phyloP scores from a whole-genome alignment of 768 basidiomycete species.

The Lactarius sanguifluus region DNA sequence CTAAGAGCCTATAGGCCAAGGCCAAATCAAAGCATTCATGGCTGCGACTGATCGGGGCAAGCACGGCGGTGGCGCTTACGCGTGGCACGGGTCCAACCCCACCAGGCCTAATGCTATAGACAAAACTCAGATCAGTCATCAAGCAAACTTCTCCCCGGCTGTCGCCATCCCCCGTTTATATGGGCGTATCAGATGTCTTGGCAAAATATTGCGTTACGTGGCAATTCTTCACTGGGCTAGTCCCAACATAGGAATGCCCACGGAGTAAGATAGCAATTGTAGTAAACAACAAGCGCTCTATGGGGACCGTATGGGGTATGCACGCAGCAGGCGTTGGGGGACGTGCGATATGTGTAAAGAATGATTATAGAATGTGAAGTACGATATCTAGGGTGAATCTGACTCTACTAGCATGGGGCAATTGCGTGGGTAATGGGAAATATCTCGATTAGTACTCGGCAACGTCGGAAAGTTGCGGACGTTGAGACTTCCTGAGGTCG shows the following conservation, averaged over 20 bases:
- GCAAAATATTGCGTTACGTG: not conserved
- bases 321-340: not conserved
- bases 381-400: not conserved
- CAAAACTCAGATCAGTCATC: not conserved
- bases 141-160: not conserved
- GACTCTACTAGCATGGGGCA: not conserved
- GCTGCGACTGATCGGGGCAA: not conserved
- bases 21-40: not conserved
- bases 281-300: not conserved
- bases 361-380: not conserved
- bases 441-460: not conserved
- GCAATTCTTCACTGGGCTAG: not conserved
- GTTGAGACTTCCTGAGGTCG: no score
- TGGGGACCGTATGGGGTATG: not conserved
- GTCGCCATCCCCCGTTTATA: not conserved
- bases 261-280: not conserved
- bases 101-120: not conserved
- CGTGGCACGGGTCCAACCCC: not conserved
- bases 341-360: not conserved
- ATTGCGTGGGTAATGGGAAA: not conserved
- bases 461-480: not conserved
- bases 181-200: constrained; percentile 5
- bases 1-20: not conserved
- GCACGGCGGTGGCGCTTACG: not conserved
- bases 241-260: not conserved